phyloP scores from a whole-genome alignment of 768 basidiomycete species.

The Galerina marginata region DNA sequence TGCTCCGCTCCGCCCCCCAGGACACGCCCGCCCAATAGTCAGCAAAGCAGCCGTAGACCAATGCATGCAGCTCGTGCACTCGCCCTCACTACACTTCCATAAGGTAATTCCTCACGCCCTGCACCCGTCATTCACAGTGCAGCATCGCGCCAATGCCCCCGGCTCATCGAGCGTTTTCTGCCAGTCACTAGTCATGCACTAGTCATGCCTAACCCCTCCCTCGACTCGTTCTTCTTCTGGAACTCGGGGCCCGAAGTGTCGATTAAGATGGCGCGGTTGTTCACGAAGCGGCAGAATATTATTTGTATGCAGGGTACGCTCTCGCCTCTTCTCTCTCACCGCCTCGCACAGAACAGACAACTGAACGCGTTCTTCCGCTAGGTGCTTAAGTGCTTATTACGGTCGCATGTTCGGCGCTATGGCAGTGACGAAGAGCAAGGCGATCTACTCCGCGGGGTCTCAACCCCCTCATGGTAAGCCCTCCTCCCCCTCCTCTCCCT shows the following conservation, averaged over 20 bases:
- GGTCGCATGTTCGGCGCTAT: constrained; percentile 94
- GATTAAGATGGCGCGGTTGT: constrained; percentile 81
- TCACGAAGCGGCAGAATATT: constrained; percentile 86
- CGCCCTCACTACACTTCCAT: constrained; percentile 12
- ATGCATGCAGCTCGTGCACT: constrained; percentile 79
- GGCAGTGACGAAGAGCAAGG: constrained; percentile 92
- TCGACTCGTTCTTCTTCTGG: constrained; percentile 97
- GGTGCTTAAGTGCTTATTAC: constrained; percentile 88
- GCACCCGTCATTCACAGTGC: constrained; percentile 53
- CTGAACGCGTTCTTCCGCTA: neutral
- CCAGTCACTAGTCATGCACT: too few species aligned
- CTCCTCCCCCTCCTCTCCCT: too few species aligned
- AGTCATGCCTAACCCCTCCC: constrained; percentile 87
- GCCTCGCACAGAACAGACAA: too few species aligned
- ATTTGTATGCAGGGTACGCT: constrained; percentile 94
- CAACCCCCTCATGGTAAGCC: constrained; percentile 82
- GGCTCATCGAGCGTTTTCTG: constrained; percentile 83
- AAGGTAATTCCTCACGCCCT: too few species aligned
- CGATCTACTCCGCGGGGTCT: constrained; percentile 80
- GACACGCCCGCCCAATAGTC: constrained; percentile 87
- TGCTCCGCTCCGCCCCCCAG: constrained; percentile 37
- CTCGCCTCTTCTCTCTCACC: too few species aligned
- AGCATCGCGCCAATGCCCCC: constrained; percentile 90
- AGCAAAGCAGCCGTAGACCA: constrained; percentile 91
- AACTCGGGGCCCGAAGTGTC: constrained; percentile 94